Conservation (phyloP, 2,329 filamentous ascomycete species). For the Fusarium liriodendri region DNA sequence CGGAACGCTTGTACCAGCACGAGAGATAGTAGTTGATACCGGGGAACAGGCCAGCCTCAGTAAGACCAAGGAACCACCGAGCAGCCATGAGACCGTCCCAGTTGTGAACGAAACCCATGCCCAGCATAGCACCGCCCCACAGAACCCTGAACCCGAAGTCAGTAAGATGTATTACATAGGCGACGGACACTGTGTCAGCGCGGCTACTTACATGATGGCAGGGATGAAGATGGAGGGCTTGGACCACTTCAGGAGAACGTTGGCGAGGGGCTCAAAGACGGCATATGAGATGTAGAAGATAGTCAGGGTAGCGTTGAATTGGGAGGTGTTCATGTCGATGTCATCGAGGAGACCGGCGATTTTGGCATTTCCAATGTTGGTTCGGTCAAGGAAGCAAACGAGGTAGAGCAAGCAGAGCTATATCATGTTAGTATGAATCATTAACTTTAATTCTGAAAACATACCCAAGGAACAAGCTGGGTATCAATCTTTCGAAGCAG, state of each 20-base stretch:
- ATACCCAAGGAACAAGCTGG: constrained; percentile 69
- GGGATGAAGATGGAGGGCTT: constrained; percentile 84
- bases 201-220: constrained; percentile 75
- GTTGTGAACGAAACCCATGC: constrained; percentile 74
- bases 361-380: constrained; percentile 81
- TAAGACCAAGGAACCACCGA: constrained; percentile 77
- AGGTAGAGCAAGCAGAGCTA: constrained; percentile 78
- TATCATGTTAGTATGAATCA: background rate
- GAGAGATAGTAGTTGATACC: constrained; percentile 84
- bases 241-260: constrained; percentile 81
- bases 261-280: constrained; percentile 81
- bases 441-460: constrained; percentile 11
- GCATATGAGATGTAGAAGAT: constrained; percentile 92
- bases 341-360: constrained; percentile 66
- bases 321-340: constrained; percentile 69
- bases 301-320: constrained; percentile 81
- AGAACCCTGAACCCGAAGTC: constrained; percentile 57
- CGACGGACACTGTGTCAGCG: background rate
- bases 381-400: constrained; percentile 78
- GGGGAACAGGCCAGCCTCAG: constrained; percentile 81
- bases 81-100: constrained; percentile 75
- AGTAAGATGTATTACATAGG: constrained; percentile 16
- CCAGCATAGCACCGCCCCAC: constrained; percentile 77
- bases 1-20: constrained; percentile 84
- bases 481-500: constrained; percentile 72